These are phyloP conservation scores for Sesbania bispinosa DNA, from an alignment of 306 rosid genomes.

Conservation along the genomic window DNA sequence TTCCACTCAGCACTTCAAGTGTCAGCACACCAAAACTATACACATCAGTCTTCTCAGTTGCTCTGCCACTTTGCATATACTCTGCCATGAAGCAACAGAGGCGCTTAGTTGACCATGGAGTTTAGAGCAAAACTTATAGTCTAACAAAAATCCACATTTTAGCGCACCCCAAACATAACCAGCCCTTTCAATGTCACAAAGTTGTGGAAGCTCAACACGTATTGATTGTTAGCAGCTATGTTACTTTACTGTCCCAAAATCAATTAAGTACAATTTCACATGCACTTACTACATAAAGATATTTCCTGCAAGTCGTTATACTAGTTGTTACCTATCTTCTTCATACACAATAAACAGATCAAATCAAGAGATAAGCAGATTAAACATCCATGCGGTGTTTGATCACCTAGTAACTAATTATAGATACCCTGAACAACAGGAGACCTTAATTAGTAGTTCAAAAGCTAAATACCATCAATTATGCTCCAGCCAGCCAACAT, in stretches of 20 bases:
- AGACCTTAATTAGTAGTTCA: constrained; percentile 19
- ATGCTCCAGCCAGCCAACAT: constrained; percentile 15
- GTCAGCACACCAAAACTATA: constrained; percentile 94
- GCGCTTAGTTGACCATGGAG: constrained; percentile 21
- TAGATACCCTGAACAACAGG: not conserved
- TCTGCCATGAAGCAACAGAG: constrained; percentile 57
- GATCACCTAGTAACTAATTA: constrained; percentile 5
- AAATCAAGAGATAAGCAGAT: constrained; percentile 5
- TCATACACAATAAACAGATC: not conserved
- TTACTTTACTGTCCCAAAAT: not conserved
- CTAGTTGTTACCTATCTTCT: too few relatives aligned
- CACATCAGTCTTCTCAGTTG: constrained; percentile 93
- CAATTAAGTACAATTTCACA: constrained; percentile 1
- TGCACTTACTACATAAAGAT: constrained; percentile 2
- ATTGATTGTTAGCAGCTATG: constrained; percentile 6
- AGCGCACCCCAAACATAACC: constrained; percentile 13
- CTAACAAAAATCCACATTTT: not conserved
- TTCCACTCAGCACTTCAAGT: constrained; percentile 93
- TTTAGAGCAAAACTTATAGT: not conserved
- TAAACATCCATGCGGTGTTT: constrained; percentile 6
- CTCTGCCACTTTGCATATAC: constrained; percentile 99
- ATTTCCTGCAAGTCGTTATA: too few relatives aligned
- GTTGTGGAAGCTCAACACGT: not conserved
- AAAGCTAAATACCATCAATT: constrained; percentile 7
- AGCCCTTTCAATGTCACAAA: not conserved